A percentile compares a stretch with the other conserved stretches of the same genome.
Evolutionary conservation across 148 eudicot species (phyloP).

Genomic region (Rhododendron henanense): DNA sequence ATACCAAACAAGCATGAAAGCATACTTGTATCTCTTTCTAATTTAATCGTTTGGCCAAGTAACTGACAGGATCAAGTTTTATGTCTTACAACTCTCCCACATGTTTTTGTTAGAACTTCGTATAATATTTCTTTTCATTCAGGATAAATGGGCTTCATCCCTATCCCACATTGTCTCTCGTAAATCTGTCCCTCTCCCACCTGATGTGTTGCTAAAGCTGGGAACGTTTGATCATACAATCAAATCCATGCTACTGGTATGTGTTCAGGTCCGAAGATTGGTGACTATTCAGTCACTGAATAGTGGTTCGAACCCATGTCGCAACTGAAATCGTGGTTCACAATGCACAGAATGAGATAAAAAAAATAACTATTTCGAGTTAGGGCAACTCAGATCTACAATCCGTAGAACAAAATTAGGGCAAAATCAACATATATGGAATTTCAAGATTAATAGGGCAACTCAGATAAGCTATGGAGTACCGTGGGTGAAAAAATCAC

Average conservation of each 20-base stretch:
- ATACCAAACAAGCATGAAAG: neutral
- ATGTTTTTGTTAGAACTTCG: neutral
- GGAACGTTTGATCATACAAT: neutral
- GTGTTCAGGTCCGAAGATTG: no score
- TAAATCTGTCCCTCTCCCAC: neutral
- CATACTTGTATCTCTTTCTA: neutral
- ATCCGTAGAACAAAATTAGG: no score
- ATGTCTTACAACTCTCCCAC: neutral
- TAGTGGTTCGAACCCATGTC: no score
- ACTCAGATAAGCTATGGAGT: no score
- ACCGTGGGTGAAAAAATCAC: no score
- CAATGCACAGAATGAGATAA: no score
- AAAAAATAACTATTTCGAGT: no score
- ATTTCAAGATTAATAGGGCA: no score
- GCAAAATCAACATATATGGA: no score
- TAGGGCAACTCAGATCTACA: no score
- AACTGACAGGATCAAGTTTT: neutral
- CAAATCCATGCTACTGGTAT: neutral
- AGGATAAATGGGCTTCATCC: neutral
- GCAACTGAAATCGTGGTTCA: no score
- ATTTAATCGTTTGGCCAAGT: neutral
- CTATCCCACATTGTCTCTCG: neutral
- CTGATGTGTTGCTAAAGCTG: neutral
- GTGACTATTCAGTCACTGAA: no score
- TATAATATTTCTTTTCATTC: neutral